Percentiles rank a stretch among this genome's conserved stretches.
These are phyloP conservation scores for Cadophora gregata DNA, from an alignment of 2,329 filamentous ascomycete genomes.

Conservation along the genomic window DNA sequence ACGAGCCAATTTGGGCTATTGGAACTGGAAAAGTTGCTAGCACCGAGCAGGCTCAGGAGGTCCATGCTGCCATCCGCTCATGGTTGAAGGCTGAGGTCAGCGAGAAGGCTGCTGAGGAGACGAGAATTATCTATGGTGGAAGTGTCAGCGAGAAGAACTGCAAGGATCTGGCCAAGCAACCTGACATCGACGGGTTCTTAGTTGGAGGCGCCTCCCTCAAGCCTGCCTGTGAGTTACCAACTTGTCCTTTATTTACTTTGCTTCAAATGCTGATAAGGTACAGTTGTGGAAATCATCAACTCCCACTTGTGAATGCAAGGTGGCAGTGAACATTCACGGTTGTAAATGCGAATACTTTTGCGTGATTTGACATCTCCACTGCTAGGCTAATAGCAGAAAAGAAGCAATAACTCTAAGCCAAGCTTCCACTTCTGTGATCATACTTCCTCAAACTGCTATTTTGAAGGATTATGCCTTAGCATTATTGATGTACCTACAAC, in stretches of 20 bases:
- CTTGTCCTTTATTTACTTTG: not conserved
- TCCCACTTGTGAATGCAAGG: conserved; percentile 48
- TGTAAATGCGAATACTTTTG: conserved; percentile 26
- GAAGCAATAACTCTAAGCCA: not conserved
- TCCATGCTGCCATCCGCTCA: conserved; percentile 87
- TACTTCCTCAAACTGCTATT: not conserved
- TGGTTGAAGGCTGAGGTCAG: conserved; percentile 84
- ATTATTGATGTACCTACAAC: not conserved
- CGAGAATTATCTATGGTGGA: conserved; percentile 94
- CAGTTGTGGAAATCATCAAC: conserved; percentile 72
- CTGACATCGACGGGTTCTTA: conserved; percentile 97
- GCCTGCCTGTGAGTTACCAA: conserved; percentile 77
- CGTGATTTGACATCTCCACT: conserved; percentile 11
- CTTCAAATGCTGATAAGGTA: conserved; percentile 24
- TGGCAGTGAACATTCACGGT: conserved; percentile 27
- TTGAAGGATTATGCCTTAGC: not conserved
- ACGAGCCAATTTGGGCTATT: conserved; percentile 97
- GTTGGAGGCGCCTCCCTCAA: conserved; percentile 96
- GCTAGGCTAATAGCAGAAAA: conserved; percentile 7
- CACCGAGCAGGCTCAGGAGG: conserved; percentile 89
- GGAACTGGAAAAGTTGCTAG: conserved; percentile 94
- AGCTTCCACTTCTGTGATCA: not conserved
- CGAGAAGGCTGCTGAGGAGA: conserved; percentile 79
- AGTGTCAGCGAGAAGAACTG: conserved; percentile 99
- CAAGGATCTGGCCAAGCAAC: conserved; percentile 86